A percentile compares a stretch with the other conserved stretches of the same genome.
phyloP scores from a whole-genome alignment of 108 stramenopile genomes.

The Skeletonema menzelii region DNA sequence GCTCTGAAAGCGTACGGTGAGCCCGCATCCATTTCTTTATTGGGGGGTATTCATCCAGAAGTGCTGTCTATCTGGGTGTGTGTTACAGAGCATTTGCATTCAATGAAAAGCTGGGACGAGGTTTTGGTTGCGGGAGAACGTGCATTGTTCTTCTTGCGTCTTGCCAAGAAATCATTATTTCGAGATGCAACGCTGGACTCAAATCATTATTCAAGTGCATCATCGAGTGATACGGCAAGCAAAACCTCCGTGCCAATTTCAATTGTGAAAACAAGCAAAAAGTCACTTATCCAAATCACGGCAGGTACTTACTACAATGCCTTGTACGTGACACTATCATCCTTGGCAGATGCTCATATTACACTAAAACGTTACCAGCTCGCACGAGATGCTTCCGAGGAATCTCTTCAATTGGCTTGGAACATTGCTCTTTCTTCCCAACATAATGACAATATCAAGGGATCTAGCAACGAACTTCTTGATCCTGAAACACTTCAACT shows the following conservation, averaged over 20 bases:
- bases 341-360: conserved; percentile 35
- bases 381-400: conserved; percentile 24
- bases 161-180: conserved; percentile 28
- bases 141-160: conserved; percentile 34
- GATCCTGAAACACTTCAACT: conserved; percentile 9
- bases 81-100: conserved; percentile 25
- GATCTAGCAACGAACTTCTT: conserved; percentile 9
- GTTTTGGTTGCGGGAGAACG: conserved; percentile 31
- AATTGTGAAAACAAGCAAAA: conserved; percentile 22
- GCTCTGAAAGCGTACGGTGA: conserved; percentile 39
- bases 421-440: conserved; percentile 33
- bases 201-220: not conserved
- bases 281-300: conserved; percentile 29
- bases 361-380: conserved; percentile 20
- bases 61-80: conserved; percentile 34
- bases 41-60: conserved; percentile 18
- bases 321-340: conserved; percentile 29
- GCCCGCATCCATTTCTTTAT: conserved; percentile 7
- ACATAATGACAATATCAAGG: not conserved
- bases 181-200: conserved; percentile 8
- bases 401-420: conserved; percentile 42
- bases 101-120: conserved; percentile 26
- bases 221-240: conserved; percentile 5
- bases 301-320: conserved; percentile 19
- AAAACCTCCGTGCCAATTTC: not conserved